Conservation (phyloP, 768 basidiomycete genomes). For the Phlebiopsis flavidoalba region DNA sequence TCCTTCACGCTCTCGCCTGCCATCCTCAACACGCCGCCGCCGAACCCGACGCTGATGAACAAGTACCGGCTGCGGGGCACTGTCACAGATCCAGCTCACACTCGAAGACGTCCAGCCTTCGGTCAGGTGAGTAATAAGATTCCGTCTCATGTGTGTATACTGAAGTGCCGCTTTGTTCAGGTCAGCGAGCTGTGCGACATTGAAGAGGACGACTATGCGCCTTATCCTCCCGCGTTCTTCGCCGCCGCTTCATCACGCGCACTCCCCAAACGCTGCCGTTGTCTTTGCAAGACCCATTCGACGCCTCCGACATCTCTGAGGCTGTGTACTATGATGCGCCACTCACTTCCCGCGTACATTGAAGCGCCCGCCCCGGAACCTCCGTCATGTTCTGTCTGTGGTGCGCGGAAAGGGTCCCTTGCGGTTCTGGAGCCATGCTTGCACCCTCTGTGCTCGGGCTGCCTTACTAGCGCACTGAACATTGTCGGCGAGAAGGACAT, state of each 20-base stretch:
- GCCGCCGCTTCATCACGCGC: conserved; percentile 26
- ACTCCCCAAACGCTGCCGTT: conserved; percentile 28
- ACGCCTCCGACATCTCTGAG: conserved; percentile 31
- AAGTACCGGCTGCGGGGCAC: conserved; percentile 68
- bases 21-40: conserved; percentile 57
- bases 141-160: conserved; percentile 1
- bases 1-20: conserved; percentile 31
- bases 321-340: conserved; percentile 29
- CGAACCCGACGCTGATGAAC: conserved; percentile 45
- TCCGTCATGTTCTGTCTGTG: conserved; percentile 60
- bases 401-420: conserved; percentile 39
- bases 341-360: conserved; percentile 11
- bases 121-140: conserved; percentile 32
- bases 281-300: conserved; percentile 40
- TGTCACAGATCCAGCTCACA: conserved; percentile 64
- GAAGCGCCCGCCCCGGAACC: conserved; percentile 25
- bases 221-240: conserved; percentile 33
- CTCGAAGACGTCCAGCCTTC: conserved; percentile 35
- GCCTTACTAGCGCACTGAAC: conserved; percentile 81
- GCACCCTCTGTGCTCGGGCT: conserved; percentile 74
- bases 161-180: conserved; percentile 20
- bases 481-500: conserved; percentile 89
- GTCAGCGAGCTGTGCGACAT: conserved; percentile 61
- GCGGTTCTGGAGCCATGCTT: conserved; percentile 71
- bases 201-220: conserved; percentile 57